These are phyloP conservation scores for Candida freyschussii DNA, from an alignment of 1,139 yeast species.

Conservation along the genomic window DNA sequence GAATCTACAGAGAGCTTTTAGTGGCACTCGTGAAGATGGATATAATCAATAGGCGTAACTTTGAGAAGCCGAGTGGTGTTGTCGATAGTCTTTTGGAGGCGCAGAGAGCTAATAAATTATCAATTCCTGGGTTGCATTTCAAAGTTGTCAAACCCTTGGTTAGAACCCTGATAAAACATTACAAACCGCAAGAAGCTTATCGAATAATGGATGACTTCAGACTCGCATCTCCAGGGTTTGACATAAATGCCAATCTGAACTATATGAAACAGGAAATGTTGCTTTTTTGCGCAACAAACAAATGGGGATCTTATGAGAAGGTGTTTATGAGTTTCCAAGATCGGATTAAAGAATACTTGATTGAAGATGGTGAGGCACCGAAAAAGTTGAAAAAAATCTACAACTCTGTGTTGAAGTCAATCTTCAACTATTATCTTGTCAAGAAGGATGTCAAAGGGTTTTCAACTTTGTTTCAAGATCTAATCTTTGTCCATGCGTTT, in stretches of 20 bases:
- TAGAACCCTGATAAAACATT: slow-evolving; percentile 25
- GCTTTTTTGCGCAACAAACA: slow-evolving; percentile 27
- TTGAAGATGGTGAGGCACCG: slow-evolving; percentile 27
- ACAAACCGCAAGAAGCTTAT: slow-evolving; percentile 29
- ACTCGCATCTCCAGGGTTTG: slow-evolving; percentile 21
- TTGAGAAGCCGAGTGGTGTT: slow-evolving; percentile 27
- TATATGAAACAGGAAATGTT: slow-evolving; percentile 30
- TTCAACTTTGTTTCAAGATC: slow-evolving; percentile 19
- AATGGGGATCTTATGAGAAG: slow-evolving; percentile 31
- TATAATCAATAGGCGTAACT: slow-evolving; percentile 25
- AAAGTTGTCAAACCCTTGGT: slow-evolving; percentile 32
- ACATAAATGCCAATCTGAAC: slow-evolving; percentile 25
- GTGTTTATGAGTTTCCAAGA: slow-evolving; percentile 26
- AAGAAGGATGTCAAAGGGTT: slow-evolving; percentile 9
- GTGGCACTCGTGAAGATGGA: slow-evolving; percentile 40
- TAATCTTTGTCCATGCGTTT: slow-evolving; percentile 31
- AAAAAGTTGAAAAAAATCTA: slow-evolving; percentile 22
- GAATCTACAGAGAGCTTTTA: slow-evolving; percentile 39
- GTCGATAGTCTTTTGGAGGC: slow-evolving; percentile 28
- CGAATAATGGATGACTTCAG: slow-evolving; percentile 29
- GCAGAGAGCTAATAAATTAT: slow-evolving; percentile 22
- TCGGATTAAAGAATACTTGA: slow-evolving; percentile 23
- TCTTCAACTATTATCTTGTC: slow-evolving; percentile 9
- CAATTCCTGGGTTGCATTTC: slow-evolving; percentile 27
- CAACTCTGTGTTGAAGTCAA: slow-evolving; percentile 12